These are phyloP conservation scores for Aspergillus indologenus DNA, from an alignment of 495 filamentous ascomycete species.

Conservation along the genomic window DNA sequence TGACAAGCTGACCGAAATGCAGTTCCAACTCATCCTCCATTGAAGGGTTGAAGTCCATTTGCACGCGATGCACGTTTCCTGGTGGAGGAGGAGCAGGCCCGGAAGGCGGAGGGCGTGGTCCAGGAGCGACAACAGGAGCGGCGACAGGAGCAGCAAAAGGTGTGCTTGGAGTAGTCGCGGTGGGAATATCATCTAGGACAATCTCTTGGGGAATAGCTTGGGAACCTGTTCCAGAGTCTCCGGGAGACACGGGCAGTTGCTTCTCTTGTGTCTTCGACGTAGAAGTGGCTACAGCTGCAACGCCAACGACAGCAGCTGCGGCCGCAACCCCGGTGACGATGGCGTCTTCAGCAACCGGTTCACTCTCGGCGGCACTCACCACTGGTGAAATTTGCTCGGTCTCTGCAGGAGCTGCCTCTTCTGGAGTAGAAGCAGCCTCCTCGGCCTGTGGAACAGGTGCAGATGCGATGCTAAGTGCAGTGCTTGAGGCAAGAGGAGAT, in stretches of 20 bases:
- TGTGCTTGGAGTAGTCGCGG: constrained; percentile 39
- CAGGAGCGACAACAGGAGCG: constrained; percentile 23
- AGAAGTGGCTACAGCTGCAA: constrained; percentile 35
- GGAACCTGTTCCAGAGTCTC: constrained; percentile 5
- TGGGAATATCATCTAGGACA: constrained; percentile 19
- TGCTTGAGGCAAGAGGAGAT: constrained; percentile 20
- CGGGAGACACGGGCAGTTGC: constrained; percentile 22
- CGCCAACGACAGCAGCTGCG: constrained; percentile 40
- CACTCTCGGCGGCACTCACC: constrained; percentile 24
- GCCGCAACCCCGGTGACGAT: constrained; percentile 5
- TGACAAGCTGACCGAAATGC: constrained; percentile 72
- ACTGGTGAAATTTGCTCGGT: constrained; percentile 19
- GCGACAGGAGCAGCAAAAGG: constrained; percentile 25
- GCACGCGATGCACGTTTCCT: constrained; percentile 77
- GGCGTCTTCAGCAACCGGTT: neutral
- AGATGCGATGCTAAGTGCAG: constrained; percentile 11
- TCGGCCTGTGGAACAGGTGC: constrained; percentile 2
- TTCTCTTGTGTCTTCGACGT: constrained; percentile 39
- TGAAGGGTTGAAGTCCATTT: constrained; percentile 91
- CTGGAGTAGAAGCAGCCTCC: constrained; percentile 18
- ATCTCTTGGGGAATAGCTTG: neutral
- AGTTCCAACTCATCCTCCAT: constrained; percentile 89
- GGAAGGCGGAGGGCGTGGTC: constrained; percentile 30
- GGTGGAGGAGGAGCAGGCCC: constrained; percentile 34
- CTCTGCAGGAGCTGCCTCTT: neutral